Percentiles rank a stretch among this genome's conserved stretches.
phyloP scores from a whole-genome alignment of 2,329 filamentous ascomycete species.

The Botryotinia globosa region DNA sequence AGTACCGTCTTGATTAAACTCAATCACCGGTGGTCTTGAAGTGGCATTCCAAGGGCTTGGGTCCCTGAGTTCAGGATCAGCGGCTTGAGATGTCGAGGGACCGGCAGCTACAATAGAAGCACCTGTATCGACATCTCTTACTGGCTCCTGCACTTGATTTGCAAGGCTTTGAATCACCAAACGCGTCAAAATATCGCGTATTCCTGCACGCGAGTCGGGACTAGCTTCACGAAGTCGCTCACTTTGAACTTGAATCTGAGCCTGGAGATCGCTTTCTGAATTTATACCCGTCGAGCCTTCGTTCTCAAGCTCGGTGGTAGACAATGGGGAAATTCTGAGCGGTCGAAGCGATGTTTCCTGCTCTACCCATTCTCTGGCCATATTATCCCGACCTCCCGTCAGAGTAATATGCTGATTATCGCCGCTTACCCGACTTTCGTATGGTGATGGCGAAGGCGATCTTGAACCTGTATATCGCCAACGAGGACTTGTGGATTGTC shows the following conservation, averaged over 20 bases:
- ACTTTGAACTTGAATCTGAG: neutral
- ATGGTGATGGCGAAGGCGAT: neutral
- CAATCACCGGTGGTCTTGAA: neutral
- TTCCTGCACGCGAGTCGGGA: neutral
- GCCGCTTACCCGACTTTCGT: neutral
- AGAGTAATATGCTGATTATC: neutral
- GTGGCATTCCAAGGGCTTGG: neutral
- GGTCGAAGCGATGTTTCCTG: neutral
- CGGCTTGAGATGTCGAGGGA: neutral
- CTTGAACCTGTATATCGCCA: neutral
- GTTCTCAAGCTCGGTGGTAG: neutral
- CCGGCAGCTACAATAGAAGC: fast-evolving
- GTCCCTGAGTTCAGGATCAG: neutral
- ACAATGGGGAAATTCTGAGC: neutral
- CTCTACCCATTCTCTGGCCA: neutral
- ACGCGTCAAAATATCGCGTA: neutral
- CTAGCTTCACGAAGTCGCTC: neutral
- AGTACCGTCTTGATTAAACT: neutral
- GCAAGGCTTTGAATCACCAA: neutral
- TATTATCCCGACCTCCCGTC: neutral
- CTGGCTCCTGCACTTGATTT: too few relatives aligned
- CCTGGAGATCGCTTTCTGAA: neutral
- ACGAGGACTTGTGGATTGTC: neutral
- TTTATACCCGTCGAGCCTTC: neutral
- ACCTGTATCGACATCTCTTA: fast-evolving